Evolutionary conservation across 306 rosid genomes (phyloP).

Genomic region (Prunus padus): DNA sequence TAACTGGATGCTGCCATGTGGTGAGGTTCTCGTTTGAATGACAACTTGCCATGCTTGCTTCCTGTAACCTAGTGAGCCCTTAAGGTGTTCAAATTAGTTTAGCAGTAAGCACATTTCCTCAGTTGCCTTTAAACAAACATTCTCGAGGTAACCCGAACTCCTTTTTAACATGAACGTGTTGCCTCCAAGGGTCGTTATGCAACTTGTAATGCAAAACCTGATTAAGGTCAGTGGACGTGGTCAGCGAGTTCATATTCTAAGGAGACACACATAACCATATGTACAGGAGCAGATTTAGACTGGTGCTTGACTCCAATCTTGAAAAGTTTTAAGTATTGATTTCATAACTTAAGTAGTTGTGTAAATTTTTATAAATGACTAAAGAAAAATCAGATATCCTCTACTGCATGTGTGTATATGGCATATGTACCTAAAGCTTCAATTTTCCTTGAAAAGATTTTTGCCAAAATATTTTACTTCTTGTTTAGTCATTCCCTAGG

Average conservation of each 20-base stretch:
- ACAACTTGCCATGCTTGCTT: slow-evolving; percentile 1
- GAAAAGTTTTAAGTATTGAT: background rate
- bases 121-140: slow-evolving; percentile 47
- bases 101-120: slow-evolving; percentile 24
- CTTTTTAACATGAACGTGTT: slow-evolving; percentile 38
- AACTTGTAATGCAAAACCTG: slow-evolving; percentile 87
- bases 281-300: background rate
- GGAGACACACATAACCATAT: background rate
- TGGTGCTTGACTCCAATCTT: background rate
- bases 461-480: background rate
- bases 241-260: slow-evolving; percentile 15
- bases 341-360: background rate
- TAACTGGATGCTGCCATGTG: background rate
- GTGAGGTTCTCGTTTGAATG: background rate
- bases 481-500: background rate
- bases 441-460: background rate
- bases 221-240: slow-evolving; percentile 19
- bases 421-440: background rate
- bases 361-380: background rate
- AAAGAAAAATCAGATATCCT: background rate
- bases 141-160: slow-evolving; percentile 64
- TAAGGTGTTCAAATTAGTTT: background rate
- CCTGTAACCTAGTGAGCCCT: background rate
- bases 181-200: slow-evolving; percentile 88
- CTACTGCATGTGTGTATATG: background rate